Evolutionary conservation across 257 asterid genomes (phyloP), one percentile per base, ranked within the genome.

Genomic region (Cynanchum wilfordii): DNA sequence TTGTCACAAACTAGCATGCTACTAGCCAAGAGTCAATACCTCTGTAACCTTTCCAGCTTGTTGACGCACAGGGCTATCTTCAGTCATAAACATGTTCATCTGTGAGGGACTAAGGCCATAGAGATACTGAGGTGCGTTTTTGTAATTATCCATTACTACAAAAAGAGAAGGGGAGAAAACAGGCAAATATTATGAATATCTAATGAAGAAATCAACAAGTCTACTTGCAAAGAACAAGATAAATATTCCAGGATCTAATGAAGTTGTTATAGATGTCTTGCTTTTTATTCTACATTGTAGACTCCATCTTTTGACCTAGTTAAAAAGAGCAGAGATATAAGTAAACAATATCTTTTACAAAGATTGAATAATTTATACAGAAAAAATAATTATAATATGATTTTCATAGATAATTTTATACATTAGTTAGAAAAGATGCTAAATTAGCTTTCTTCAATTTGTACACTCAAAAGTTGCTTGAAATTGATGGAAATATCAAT

Each of bases 61-160:
- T 60, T 90, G 83, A 49, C 83, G 80, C 55, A 78, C 89, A 36
- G 96, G 96, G 66, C 79, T 89, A 80, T 94, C 93, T 83, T 88
- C 96, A 19, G 89, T 89, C 96, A 90, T 86, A 91, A 95, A 95
- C 97, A 91, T 88, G 76, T 90, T 90, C 96, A 95, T 85, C 84
- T 92, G 96, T 36, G 95, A 81, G 59, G 99, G 93, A 73, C 88
- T 27, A 78, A 94, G 99, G 66, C 98, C 99, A 54, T 88, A 94
- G 30, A 94, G 91, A 84, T 83, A 80, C 81, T 83, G 91, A 72
- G 98, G 99, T 12, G 85, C 79, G 71, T 82, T 88, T 80, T 88
- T 88, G 87, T 79, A 94, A 79, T 94, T 94, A 36, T 86, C 90
- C 92, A 87, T 88, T 88, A 91, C 98, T 94, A 58, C 81, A 78